Evolutionary conservation across 306 rosid species (phyloP).

Genomic region (Cicer chorassanicum): DNA sequence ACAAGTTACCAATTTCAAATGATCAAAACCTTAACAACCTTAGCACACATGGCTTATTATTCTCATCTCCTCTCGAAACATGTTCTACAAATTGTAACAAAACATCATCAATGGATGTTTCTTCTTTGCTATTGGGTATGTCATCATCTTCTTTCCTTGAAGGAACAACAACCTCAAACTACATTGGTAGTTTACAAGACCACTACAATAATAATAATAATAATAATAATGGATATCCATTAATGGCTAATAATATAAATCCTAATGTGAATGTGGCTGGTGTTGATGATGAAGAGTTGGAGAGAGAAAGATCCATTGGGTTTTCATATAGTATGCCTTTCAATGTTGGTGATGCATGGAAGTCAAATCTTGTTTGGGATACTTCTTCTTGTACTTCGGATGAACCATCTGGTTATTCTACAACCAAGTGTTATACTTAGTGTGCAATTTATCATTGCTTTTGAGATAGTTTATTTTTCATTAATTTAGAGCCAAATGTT

Average conservation of each 20-base stretch:
- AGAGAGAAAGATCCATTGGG: background rate
- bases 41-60: slow-evolving; percentile 37
- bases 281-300: slow-evolving; percentile 37
- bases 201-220: slow-evolving; percentile 3
- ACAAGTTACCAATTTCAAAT: slow-evolving; percentile 49
- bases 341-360: slow-evolving; percentile 23
- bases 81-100: slow-evolving; percentile 7
- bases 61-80: slow-evolving; percentile 26
- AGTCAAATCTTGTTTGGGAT: slow-evolving; percentile 27
- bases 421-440: slow-evolving; percentile 30
- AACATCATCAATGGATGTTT: slow-evolving; percentile 50
- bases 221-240: slow-evolving; percentile 49
- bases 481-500: too few species aligned
- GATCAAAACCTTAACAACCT: slow-evolving; percentile 41
- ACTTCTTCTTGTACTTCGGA: slow-evolving; percentile 25
- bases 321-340: slow-evolving; percentile 11
- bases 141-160: slow-evolving; percentile 63
- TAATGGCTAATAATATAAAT: background rate
- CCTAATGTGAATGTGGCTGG: slow-evolving; percentile 36
- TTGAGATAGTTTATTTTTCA: background rate
- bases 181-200: slow-evolving; percentile 44
- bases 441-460: background rate
- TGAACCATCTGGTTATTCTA: slow-evolving; percentile 31
- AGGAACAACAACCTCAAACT: slow-evolving; percentile 32
- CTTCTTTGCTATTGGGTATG: slow-evolving; percentile 74